phyloP scores from a whole-genome alignment of 1,284 basidiomycete genomes.

The Cryptococcus deneoformans region DNA sequence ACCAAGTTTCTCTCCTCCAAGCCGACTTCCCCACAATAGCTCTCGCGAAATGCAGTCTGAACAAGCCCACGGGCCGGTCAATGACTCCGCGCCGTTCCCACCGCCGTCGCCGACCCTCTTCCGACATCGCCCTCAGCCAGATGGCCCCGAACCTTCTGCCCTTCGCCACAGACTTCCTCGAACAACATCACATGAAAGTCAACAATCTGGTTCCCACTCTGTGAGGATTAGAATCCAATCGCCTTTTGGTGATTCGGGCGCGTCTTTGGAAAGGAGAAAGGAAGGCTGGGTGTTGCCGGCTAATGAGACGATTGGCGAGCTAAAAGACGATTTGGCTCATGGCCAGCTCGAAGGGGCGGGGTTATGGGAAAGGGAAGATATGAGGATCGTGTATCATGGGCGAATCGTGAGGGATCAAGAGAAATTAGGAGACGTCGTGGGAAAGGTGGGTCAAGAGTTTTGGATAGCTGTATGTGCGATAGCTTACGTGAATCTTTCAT shows the following conservation, averaged over 20 bases:
- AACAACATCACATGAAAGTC: background rate
- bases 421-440: slow-evolving; percentile 29
- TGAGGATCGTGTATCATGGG: slow-evolving; percentile 43
- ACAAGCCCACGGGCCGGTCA: slow-evolving; percentile 2
- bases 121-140: slow-evolving; percentile 12
- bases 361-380: slow-evolving; percentile 32
- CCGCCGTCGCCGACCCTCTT: slow-evolving; percentile 12
- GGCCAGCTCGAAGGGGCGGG: slow-evolving; percentile 29
- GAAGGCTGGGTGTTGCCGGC: slow-evolving; percentile 21
- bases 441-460: slow-evolving; percentile 12
- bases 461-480: background rate
- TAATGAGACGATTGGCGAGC: slow-evolving; percentile 16
- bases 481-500: background rate
- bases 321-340: slow-evolving; percentile 33
- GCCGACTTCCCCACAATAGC: background rate
- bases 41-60: slow-evolving; percentile 5
- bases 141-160: slow-evolving; percentile 4
- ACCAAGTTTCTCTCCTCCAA: background rate
- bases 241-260: slow-evolving; percentile 28
- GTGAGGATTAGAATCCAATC: slow-evolving; percentile 29
- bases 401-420: slow-evolving; percentile 42
- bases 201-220: background rate
- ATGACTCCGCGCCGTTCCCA: slow-evolving; percentile 9
- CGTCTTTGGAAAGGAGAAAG: slow-evolving; percentile 18
- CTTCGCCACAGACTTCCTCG: slow-evolving; percentile 9